Base-by-base conservation (phyloP, 306 rosid species). In the Cucurbita ficifolia region DNA sequence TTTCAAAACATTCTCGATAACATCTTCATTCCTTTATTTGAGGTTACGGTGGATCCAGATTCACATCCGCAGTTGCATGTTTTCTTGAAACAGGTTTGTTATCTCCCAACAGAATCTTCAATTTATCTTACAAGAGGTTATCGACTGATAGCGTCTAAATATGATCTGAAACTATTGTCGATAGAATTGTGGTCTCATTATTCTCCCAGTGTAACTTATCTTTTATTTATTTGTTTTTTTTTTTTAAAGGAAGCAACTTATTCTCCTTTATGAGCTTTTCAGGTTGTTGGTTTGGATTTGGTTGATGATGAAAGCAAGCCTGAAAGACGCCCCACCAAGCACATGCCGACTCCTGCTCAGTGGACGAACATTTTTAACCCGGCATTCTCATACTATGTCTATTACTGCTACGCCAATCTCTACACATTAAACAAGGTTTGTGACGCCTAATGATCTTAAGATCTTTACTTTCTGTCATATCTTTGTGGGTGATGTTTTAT, bases 341-440 rank as follows among this genome's bases (percentile, higher is more conserved):
- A 94, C 88, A 94, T 94, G 98, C 98, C 92, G 11, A 94, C 97
- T 5, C 98, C 98, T 75, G 88, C 89, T 65, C 96, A 94, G 57
- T 94, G 98, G 98, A 94, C 92, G 40, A 94, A 94, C 58, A 92
- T 87, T 29, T 94, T 90, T 83, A 94, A 94, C 85, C 98, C 98
- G 0, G 98, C 98, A 80, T 94, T 57, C 86, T 94, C 98, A 22
- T 94, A 94, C 79, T 94, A 94, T 67, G 91, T 84, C 74, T 94
- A 94, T 80, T 94, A 94, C 84, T 94, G 98, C 77, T 94, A 94
- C 73, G 98, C 98, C 74, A 94, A 94, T 80, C 98, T 94, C 77
- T 87, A 89, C 81, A 82, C 90, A 35, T 83, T 94, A 75, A 94
- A 94, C 87, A 94, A 94, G 98, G 98, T 89, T 63, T 40, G 16